These are phyloP conservation scores for Aeminium ludgeri DNA, from an alignment of 495 filamentous ascomycete species.

Conservation along the genomic window DNA sequence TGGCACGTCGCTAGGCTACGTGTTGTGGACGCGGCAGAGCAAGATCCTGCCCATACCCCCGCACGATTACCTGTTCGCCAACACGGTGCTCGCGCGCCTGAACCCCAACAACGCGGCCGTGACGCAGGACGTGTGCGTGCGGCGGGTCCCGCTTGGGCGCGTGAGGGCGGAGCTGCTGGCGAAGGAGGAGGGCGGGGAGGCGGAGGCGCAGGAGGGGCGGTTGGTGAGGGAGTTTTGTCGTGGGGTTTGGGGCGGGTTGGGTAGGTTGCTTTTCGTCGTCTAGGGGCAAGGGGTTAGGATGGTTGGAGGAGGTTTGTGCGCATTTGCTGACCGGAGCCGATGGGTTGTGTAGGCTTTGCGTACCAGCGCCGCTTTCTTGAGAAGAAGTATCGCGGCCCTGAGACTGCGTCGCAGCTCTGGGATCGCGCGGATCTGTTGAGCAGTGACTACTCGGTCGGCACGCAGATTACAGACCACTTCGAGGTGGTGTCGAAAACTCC, in stretches of 20 bases:
- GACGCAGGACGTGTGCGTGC: constrained; percentile 44
- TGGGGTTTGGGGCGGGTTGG: constrained; percentile 49
- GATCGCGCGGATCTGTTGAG: constrained; percentile 33
- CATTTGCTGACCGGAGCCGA: background rate
- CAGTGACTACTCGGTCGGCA: constrained; percentile 43
- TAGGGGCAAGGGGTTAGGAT: background rate
- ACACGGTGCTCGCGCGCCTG: constrained; percentile 35
- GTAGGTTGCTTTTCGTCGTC: constrained; percentile 26
- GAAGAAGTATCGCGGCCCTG: constrained; percentile 42
- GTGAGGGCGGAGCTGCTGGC: constrained; percentile 48
- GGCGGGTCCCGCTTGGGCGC: constrained; percentile 42
- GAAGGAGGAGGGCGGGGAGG: constrained; percentile 40
- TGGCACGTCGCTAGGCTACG: constrained; percentile 30
- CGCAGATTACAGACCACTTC: constrained; percentile 58
- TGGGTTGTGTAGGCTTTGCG: constrained; percentile 35
- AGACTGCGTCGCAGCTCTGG: constrained; percentile 51
- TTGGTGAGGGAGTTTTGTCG: constrained; percentile 46
- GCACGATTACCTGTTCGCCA: constrained; percentile 45
- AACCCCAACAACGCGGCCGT: constrained; percentile 47
- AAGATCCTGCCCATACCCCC: constrained; percentile 33
- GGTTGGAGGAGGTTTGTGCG: background rate
- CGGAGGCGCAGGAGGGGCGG: no score
- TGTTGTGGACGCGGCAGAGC: constrained; percentile 30
- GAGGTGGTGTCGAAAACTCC: constrained; percentile 52
- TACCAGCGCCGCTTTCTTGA: constrained; percentile 44